Evolutionary conservation across 2,329 filamentous ascomycete genomes (phyloP).

Genomic region (Hymenoscyphus albidus): DNA sequence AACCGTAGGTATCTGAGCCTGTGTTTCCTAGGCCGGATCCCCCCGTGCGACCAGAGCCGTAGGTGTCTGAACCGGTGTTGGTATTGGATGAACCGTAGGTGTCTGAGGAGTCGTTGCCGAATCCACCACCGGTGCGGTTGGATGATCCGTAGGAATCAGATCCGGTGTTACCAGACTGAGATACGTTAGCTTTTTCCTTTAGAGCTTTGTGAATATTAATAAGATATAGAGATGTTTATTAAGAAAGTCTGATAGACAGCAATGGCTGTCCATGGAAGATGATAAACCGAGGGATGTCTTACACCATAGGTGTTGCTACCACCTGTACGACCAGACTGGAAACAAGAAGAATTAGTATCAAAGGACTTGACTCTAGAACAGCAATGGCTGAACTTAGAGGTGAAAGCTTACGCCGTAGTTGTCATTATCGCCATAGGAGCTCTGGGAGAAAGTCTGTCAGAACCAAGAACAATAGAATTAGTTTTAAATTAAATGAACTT

Average conservation of each 20-base stretch:
- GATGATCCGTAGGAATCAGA: constrained; percentile 32
- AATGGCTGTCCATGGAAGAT: neutral
- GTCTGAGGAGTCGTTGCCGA: constrained; percentile 15
- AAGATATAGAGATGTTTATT: neutral
- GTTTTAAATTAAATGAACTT: constrained; percentile 14
- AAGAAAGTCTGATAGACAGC: neutral
- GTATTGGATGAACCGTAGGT: constrained; percentile 27
- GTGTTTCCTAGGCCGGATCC: constrained; percentile 5
- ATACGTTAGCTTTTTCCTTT: neutral
- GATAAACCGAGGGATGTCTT: neutral
- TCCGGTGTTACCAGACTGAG: constrained; percentile 16
- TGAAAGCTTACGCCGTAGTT: constrained; percentile 20
- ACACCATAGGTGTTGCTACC: neutral
- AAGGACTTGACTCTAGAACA: neutral
- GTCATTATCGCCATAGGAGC: constrained; percentile 23
- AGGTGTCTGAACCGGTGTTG: constrained; percentile 22
- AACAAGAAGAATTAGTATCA: neutral
- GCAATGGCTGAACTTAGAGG: neutral
- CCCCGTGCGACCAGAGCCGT: constrained; percentile 19
- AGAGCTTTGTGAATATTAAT: neutral
- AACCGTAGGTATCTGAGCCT: constrained; percentile 15
- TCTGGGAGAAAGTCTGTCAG: constrained; percentile 23
- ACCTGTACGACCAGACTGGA: neutral
- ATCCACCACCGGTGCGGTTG: too few relatives aligned
- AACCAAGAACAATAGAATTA: constrained; percentile 18